Conservation (phyloP, 1,284 basidiomycete species). For the Ceratobasidium sp. region DNA sequence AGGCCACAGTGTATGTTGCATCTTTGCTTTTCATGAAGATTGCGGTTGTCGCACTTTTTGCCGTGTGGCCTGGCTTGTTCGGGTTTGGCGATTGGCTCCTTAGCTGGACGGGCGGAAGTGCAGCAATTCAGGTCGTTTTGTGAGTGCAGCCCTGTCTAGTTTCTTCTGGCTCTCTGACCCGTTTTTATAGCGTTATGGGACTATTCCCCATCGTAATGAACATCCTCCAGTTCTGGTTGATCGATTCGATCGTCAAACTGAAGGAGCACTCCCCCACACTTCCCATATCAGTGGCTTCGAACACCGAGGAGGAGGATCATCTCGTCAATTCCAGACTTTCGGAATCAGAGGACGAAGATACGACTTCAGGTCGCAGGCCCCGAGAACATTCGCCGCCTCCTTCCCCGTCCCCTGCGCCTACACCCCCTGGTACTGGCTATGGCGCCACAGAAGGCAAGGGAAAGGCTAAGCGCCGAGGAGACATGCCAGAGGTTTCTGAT, state of each 20-base stretch:
- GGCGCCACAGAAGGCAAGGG: constrained; percentile 35
- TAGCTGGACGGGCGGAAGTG: constrained; percentile 73
- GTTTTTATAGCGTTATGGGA: constrained; percentile 75
- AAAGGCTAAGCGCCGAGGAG: constrained; percentile 21
- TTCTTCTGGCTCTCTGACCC: constrained; percentile 28
- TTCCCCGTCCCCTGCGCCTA: constrained; percentile 37
- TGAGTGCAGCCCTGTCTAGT: constrained; percentile 52
- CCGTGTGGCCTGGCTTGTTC: constrained; percentile 74
- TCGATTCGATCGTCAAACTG: constrained; percentile 81
- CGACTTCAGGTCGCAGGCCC: constrained; percentile 2
- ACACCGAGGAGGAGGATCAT: constrained; percentile 29
- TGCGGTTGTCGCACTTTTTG: constrained; percentile 76
- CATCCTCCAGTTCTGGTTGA: constrained; percentile 85
- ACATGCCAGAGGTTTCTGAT: constrained; percentile 26
- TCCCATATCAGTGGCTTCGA: neutral
- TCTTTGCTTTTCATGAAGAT: constrained; percentile 91
- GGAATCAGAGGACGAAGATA: constrained; percentile 24
- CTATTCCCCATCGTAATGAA: constrained; percentile 95
- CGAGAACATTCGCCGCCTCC: constrained; percentile 37
- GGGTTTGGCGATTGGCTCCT: constrained; percentile 81
- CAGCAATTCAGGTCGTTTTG: constrained; percentile 82
- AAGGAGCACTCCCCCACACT: constrained; percentile 6
- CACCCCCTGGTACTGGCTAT: constrained; percentile 36
- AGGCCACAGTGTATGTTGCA: constrained; percentile 80
- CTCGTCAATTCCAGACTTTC: constrained; percentile 19